Base-by-base conservation (phyloP, 768 basidiomycete species). In the Lentinula detonsa region DNA sequence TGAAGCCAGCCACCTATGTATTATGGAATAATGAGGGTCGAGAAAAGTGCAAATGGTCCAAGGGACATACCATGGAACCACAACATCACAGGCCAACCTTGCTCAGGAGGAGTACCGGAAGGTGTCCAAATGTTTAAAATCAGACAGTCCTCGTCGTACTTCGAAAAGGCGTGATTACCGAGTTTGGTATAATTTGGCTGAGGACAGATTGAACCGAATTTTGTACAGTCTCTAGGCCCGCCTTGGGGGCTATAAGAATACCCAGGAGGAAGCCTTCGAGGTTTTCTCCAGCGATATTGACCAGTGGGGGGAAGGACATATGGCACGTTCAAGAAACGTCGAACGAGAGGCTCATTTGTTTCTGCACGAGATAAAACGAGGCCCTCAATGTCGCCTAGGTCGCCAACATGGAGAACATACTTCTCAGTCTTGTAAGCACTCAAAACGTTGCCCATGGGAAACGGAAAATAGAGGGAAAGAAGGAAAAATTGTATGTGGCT, bases 371-470 rank as follows among this genome's bases (percentile, higher is more conserved):
- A 48, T 8, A 56, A 39, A 45, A 57, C 18, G 31, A 61, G 21
- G 23, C 60, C 60, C 31, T 56, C 23, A 21, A 61, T 35, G 11
- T 56, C 16, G 23, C 54, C 54, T 18, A 55, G 45, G 16, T 34
- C 33, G 39, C 53, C 60, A n/a, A 61, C 33, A 34, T 23, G 10
- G 11, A 61, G 54, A 4, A 53, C 23, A 33, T 11, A n/a, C 13
- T 43, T 46, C 23, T 34, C 42, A 33, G 42, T 43, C 28, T 48
- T 57, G 45, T 56, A 55, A 21, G 60, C 40, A 50, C 46, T 42
- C n/a, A 60, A 7, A 50, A 51, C 49, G 50, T 60, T 60, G 33
- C 59, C 59, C 79, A 83, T 35, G 57, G 45, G 18, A 48, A 21
- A 48, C 23, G 18, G 10, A 54, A 64, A 54, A 23, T 33, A 5